These are phyloP conservation scores for Penicillium bovifimosum DNA, from an alignment of 495 filamentous ascomycete genomes.

Conservation along the genomic window DNA sequence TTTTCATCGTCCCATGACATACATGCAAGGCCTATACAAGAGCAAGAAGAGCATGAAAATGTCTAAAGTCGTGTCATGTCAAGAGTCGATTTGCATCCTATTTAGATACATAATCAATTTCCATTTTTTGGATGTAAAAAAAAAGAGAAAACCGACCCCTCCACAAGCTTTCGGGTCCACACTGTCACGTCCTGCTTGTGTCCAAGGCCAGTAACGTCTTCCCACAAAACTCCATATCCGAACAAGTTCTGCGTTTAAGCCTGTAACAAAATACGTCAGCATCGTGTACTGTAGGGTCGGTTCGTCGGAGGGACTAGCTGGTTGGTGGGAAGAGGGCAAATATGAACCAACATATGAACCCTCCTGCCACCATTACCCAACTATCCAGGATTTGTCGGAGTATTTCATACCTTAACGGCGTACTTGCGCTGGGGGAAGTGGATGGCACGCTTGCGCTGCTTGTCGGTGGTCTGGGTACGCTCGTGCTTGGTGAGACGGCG, in stretches of 20 bases:
- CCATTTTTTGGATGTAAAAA: slow-evolving; percentile 36
- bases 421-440: slow-evolving; percentile 99
- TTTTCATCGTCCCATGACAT: not conserved
- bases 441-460: slow-evolving; percentile 85
- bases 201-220: slow-evolving; percentile 30
- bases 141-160: slow-evolving; percentile 38
- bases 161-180: slow-evolving; percentile 34
- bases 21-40: not conserved
- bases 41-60: slow-evolving; percentile 4
- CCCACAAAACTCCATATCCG: slow-evolving; percentile 42
- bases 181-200: slow-evolving; percentile 29
- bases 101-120: slow-evolving; percentile 43
- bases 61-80: slow-evolving; percentile 36
- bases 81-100: slow-evolving; percentile 44
- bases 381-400: not conserved
- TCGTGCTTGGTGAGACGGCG: slow-evolving; percentile 88
- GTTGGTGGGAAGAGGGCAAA: not conserved
- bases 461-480: slow-evolving; percentile 69
- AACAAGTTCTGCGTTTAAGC: slow-evolving; percentile 40
- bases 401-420: slow-evolving; percentile 81
- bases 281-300: not conserved
- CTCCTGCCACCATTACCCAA: not conserved
- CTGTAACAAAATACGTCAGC: slow-evolving; percentile 16
- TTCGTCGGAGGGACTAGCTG: not conserved
- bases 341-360: not conserved